Base-by-base conservation (phyloP, 495 filamentous ascomycete genomes). In the Saxophila tyrrhenica region DNA sequence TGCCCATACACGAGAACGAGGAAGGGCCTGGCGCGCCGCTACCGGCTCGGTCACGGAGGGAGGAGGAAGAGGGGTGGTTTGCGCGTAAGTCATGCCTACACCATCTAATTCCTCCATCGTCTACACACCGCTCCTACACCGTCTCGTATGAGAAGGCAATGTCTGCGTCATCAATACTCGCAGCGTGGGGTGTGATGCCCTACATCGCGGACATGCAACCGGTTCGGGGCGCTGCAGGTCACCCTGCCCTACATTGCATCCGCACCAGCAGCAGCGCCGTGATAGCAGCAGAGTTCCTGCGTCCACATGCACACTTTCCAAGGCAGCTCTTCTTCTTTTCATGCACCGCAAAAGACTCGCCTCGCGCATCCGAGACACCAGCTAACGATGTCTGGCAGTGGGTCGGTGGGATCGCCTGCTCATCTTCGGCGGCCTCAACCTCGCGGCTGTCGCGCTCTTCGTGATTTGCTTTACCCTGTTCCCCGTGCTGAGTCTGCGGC, bases 31-130 rank as follows among this genome's bases (percentile, higher is more conserved):
- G 89, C 42, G 88, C 91, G 55, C 89, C 89, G 38, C 72, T 95
- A 23, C 91, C 91, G 39, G 90, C 91, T 52, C 76, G 87, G 51
- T 88, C 61, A 64, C 79, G 92, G 60, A 78, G 90, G 53, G 89
- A 95, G 59, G 92, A 97, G 71, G 92, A 98, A 60, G 92, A 95
- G 69, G 86, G 81, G 48, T 96, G 86, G 80, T 89, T 98, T 78
- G 86, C 86, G 56, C 75, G 92, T 98, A 81, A 91, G 92, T 94
- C 41, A 44, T 44, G 35, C 35, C n/a, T n/a, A n/a, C n/a, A n/a
- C n/a, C n/a, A n/a, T 39, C 35, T 8, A 47, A 59, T 64, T 57
- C 46, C 32, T 63, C 52, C 38, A 50, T 22, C 57, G 43, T 54
- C 51, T 21, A 42, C n/a, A 15, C 7, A 25, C 51, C 5, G 35